Conservation (phyloP, 345 rosid species). For the Noccaea bulbosa region DNA sequence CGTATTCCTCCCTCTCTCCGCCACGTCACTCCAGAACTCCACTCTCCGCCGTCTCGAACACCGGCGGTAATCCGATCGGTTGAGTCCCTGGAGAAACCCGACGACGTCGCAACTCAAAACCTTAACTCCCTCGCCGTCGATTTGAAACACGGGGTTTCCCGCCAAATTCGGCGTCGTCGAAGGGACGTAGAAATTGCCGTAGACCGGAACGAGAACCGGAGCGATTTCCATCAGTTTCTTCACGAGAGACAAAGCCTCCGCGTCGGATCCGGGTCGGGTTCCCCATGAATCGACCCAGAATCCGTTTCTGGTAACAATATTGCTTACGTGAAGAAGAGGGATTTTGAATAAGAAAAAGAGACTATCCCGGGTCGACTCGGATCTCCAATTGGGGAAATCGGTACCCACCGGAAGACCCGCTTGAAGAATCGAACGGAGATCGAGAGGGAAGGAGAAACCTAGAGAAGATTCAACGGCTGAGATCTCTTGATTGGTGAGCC, state of each 20-base stretch:
- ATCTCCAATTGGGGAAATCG: slow-evolving; percentile 81
- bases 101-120: slow-evolving; percentile 66
- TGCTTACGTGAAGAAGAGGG: slow-evolving; percentile 55
- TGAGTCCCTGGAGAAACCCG: slow-evolving; percentile 59
- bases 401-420: slow-evolving; percentile 77
- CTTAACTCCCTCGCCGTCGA: slow-evolving; percentile 55
- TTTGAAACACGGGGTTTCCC: slow-evolving; percentile 74
- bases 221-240: slow-evolving; percentile 42
- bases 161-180: slow-evolving; percentile 54
- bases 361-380: slow-evolving; percentile 57
- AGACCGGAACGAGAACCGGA: slow-evolving; percentile 73
- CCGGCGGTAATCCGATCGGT: slow-evolving; percentile 23
- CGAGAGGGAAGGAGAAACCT: slow-evolving; percentile 75
- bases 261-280: slow-evolving; percentile 42
- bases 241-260: slow-evolving; percentile 43
- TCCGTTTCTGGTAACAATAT: slow-evolving; percentile 48
- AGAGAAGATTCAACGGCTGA: slow-evolving; percentile 58
- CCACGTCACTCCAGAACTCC: slow-evolving; percentile 80
- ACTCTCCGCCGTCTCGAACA: slow-evolving; percentile 47
- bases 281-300: slow-evolving; percentile 91
- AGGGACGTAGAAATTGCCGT: slow-evolving; percentile 65
- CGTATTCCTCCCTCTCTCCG: slow-evolving; percentile 58
- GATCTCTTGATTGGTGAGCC: slow-evolving; percentile 71
- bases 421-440: slow-evolving; percentile 80
- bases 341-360: slow-evolving; percentile 59